Base-by-base conservation (phyloP, 2,329 filamentous ascomycete genomes). In the Fusarium udum region DNA sequence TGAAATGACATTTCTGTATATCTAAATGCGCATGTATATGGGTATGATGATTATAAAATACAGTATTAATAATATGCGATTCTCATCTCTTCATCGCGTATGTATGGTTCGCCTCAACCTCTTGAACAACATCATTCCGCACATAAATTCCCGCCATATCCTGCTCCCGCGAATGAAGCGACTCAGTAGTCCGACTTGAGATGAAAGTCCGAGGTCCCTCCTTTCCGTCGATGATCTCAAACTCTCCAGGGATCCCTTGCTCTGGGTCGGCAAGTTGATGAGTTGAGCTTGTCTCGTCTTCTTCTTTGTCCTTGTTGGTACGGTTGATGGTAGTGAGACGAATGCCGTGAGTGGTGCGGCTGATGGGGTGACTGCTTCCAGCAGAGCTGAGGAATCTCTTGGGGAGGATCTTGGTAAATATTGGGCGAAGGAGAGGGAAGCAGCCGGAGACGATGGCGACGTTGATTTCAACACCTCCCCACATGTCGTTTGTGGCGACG, bases 391-490 rank as follows among this genome's bases (percentile, higher is more conserved):
- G 74, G 52, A 77, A 76, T 20, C 61, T 59, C 22, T 73, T 58
- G 43, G 75, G 75, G 4, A 77, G 72, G 6, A 77, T 64, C 7
- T 48, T 74, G 28, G 60, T 67, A 24, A 77, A 77, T 26, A 77
- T 71, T 9, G 75, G 75, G 16, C 74, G 75, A 6, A 77, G 58
- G 4, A 77, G 61, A 16, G 75, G 75, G 24, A 77, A 73, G n/a
- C 75, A 78, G 4, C 72, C 73, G 13, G 75, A 77, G 14, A 77
- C 75, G 12, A 77, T 75, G 22, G 73, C 75, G 1, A 77, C 64
- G 16, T 77, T 77, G 7, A 77, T 67, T 8, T 77, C 75, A 5
- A 77, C 75, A 2, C 63, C 39, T 18, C 68, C 75, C 75, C 73
- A 77, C 37, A 73, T 61, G 22, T 74, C 61, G 22, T 75, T 64